Percentiles rank a stretch among this genome's conserved stretches.
phyloP scores from a whole-genome alignment of 345 rosid species.

The Salix dunnii region DNA sequence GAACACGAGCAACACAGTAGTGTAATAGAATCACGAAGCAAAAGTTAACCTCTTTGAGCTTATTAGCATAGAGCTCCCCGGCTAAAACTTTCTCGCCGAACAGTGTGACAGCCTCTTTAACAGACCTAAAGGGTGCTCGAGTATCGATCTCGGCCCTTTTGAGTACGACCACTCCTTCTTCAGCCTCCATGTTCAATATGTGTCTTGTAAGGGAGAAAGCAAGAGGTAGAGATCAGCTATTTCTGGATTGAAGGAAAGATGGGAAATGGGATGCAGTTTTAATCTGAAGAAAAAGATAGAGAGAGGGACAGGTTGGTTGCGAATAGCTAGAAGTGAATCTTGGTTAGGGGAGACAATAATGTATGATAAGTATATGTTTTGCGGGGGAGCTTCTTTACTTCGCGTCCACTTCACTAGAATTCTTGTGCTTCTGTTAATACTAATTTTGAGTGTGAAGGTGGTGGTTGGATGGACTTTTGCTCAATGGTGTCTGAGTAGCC shows the following conservation, averaged over 20 bases:
- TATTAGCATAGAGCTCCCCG: slow-evolving; percentile 52
- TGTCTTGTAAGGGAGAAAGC: slow-evolving; percentile 4
- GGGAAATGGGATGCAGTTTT: slow-evolving; percentile 13
- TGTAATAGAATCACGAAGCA: neutral
- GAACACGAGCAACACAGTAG: neutral
- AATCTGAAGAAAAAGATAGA: slow-evolving; percentile 1
- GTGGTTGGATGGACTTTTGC: neutral
- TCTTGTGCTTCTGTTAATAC: slow-evolving; percentile 2
- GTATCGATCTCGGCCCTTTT: slow-evolving; percentile 77
- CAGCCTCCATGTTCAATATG: slow-evolving; percentile 24
- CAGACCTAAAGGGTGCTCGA: slow-evolving; percentile 64
- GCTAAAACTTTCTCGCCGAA: slow-evolving; percentile 76
- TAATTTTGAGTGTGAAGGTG: neutral
- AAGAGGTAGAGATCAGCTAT: neutral
- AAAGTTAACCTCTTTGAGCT: slow-evolving; percentile 46
- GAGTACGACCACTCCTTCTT: slow-evolving; percentile 17
- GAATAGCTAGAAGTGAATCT: slow-evolving; percentile 13
- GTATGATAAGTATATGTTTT: slow-evolving; percentile 21
- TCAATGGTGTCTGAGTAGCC: neutral
- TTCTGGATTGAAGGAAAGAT: slow-evolving; percentile 7
- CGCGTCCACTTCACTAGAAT: slow-evolving; percentile 62
- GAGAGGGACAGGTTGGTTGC: slow-evolving; percentile 1
- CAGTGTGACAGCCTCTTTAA: slow-evolving; percentile 74
- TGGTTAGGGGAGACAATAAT: slow-evolving; percentile 5
- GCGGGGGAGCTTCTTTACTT: slow-evolving; percentile 47